Percentiles rank a stretch among this genome's conserved stretches.
Conservation (phyloP, 306 rosid species). For the Corylus heterophylla region DNA sequence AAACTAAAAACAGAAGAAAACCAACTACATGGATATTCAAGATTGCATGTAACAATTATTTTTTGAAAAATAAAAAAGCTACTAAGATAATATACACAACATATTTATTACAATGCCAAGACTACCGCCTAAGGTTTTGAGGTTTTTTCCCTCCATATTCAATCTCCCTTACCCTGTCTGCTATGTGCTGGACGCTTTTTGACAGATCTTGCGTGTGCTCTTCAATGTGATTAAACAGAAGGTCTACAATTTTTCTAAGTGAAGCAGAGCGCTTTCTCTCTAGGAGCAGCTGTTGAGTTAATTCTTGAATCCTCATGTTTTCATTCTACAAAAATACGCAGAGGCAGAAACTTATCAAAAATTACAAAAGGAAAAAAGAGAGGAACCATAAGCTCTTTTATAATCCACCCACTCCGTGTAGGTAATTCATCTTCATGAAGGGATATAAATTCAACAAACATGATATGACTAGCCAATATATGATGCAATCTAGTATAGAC, state of each 20-base stretch:
- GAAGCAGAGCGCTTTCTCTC: constrained; percentile 44
- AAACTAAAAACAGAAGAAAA: not conserved
- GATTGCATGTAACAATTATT: not conserved
- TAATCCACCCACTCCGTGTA: no score
- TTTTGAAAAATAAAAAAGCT: not conserved
- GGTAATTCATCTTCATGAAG: no score
- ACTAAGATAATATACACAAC: constrained; percentile 6
- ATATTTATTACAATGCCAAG: not conserved
- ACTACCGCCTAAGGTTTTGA: constrained; percentile 11
- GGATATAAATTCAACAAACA: no score
- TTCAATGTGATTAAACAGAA: constrained; percentile 33
- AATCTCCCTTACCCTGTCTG: constrained; percentile 30
- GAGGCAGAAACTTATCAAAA: not conserved
- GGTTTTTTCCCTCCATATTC: constrained; percentile 26
- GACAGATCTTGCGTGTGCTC: constrained; percentile 37
- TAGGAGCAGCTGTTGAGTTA: constrained; percentile 29
- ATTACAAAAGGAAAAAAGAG: not conserved
- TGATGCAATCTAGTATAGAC: no score
- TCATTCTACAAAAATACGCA: constrained; percentile 19
- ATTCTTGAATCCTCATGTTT: constrained; percentile 29
- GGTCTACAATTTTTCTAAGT: constrained; percentile 35
- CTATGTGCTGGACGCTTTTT: constrained; percentile 21
- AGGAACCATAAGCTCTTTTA: not conserved
- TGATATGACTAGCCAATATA: no score
- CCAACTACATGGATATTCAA: not conserved